Evolutionary conservation across 257 asterid species (phyloP).

Genomic region (Fraxinus pennsylvanica): DNA sequence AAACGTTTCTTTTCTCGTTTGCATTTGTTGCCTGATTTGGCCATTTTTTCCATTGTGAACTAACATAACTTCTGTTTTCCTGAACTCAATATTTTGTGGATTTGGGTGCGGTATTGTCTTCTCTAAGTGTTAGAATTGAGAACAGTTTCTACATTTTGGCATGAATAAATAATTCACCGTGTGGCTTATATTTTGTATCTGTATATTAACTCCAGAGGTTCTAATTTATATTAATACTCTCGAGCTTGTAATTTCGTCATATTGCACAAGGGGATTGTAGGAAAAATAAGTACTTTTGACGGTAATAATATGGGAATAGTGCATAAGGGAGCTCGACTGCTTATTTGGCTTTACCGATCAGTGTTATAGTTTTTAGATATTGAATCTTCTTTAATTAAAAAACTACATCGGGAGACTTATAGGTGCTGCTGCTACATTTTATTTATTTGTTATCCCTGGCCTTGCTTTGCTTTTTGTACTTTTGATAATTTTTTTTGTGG

Average conservation of each 20-base stretch:
- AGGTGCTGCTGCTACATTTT: not conserved
- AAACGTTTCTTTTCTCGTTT: not conserved
- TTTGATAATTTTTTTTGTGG: constrained; percentile 12
- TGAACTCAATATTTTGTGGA: too few species aligned
- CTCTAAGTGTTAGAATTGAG: too few species aligned
- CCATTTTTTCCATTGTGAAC: too few species aligned
- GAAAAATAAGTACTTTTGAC: not conserved
- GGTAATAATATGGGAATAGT: not conserved
- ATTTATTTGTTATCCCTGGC: not conserved
- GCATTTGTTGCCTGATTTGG: not conserved
- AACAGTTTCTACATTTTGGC: too few species aligned
- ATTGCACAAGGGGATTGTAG: too few species aligned
- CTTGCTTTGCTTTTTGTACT: not conserved
- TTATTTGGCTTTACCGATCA: not conserved
- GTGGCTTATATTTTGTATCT: too few species aligned
- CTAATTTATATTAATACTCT: too few species aligned
- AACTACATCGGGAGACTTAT: not conserved
- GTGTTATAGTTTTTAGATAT: not conserved
- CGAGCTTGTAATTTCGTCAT: too few species aligned
- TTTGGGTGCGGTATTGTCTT: too few species aligned
- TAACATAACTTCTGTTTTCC: too few species aligned
- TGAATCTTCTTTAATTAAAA: not conserved
- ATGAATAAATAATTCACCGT: too few species aligned
- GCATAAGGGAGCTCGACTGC: not conserved
- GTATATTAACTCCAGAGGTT: too few species aligned